These are phyloP conservation scores for Aspergillus melleus DNA, from an alignment of 2,329 filamentous ascomycete genomes.

Conservation along the genomic window DNA sequence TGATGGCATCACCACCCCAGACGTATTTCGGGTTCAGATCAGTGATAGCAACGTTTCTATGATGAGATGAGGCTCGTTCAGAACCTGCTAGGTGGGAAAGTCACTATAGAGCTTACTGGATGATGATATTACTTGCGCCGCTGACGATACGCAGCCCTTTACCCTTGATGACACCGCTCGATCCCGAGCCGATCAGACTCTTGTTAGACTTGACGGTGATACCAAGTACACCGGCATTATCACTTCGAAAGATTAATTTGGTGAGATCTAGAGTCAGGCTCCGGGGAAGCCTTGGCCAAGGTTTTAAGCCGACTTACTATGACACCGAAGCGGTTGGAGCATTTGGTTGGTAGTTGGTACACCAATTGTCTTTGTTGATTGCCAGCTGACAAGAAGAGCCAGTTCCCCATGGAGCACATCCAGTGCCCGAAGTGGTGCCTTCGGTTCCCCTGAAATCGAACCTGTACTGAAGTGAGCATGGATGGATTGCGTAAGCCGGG, in stretches of 20 bases:
- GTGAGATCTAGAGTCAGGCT: not conserved
- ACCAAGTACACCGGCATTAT: constrained; percentile 54
- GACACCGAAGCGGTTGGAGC: constrained; percentile 45
- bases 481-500: no score
- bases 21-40: constrained; percentile 59
- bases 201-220: constrained; percentile 60
- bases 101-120: constrained; percentile 41
- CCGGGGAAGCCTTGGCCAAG: no score
- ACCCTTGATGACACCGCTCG: constrained; percentile 57
- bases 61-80: not conserved
- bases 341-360: constrained; percentile 58
- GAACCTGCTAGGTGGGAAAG: not conserved
- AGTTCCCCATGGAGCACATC: constrained; percentile 61
- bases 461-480: constrained; percentile 1
- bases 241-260: constrained; percentile 18
- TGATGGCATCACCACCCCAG: constrained; percentile 62
- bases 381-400: constrained; percentile 56
- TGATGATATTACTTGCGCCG: constrained; percentile 57
- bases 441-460: constrained; percentile 22
- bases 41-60: constrained; percentile 54
- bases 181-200: constrained; percentile 56
- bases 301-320: constrained; percentile 25
- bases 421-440: constrained; percentile 49
- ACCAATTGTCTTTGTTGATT: constrained; percentile 62
- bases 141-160: constrained; percentile 55